These are phyloP conservation scores for Chaetomiaceae sp. DNA, from an alignment of 2,329 filamentous ascomycete genomes.

Conservation along the genomic window DNA sequence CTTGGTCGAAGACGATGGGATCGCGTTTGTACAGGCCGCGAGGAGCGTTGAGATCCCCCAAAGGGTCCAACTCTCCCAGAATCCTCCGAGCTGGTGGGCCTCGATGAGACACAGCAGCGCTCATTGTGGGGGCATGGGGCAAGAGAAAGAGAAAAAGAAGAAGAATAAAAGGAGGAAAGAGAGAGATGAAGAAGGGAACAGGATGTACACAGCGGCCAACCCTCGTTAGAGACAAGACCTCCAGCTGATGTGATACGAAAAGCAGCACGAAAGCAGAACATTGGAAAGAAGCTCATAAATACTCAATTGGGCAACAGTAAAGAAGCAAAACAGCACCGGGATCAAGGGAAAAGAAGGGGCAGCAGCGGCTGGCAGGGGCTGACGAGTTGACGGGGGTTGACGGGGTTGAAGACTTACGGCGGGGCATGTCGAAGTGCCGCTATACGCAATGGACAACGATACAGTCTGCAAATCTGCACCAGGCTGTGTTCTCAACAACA, in stretches of 20 bases:
- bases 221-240: too few relatives aligned
- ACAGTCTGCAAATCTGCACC: too few relatives aligned
- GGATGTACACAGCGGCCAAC: too few relatives aligned
- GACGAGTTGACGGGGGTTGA: background rate
- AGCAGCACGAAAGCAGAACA: background rate
- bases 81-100: constrained; percentile 5
- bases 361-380: too few relatives aligned
- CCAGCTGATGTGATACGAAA: too few relatives aligned
- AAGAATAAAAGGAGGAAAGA: background rate
- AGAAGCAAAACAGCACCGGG: too few relatives aligned
- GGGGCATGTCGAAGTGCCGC: constrained; percentile 7
- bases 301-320: background rate
- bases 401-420: constrained; percentile 18
- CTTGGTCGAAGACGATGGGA: constrained; percentile 22
- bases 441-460: too few relatives aligned
- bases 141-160: background rate
- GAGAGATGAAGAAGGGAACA: background rate
- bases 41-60: constrained; percentile 17
- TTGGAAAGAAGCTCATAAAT: background rate
- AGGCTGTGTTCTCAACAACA: background rate
- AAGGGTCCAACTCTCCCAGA: constrained; percentile 18
- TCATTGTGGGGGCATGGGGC: too few relatives aligned
- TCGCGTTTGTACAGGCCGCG: constrained; percentile 13
- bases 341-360: too few relatives aligned
- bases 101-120: background rate